phyloP scores from a whole-genome alignment of 495 filamentous ascomycete species.

The Hyphodiscus hymeniophilus region DNA sequence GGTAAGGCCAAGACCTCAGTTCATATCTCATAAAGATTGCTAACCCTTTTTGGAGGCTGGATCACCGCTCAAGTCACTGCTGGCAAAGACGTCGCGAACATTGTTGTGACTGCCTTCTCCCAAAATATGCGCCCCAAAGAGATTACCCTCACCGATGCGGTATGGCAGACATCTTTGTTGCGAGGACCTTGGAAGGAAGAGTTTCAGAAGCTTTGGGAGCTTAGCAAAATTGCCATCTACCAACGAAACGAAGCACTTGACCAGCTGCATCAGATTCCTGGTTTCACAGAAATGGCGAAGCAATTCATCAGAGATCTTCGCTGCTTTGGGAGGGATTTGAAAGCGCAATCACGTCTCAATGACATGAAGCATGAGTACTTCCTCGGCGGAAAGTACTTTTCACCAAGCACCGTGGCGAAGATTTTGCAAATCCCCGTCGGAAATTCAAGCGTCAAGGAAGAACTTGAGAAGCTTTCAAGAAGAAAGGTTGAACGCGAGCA shows the following conservation, averaged over 20 bases:
- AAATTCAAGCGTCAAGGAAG: not conserved
- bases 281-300: not conserved
- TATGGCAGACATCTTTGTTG: no score
- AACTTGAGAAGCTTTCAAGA: not conserved
- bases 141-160: no score
- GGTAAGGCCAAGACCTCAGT: no score
- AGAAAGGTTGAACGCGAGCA: not conserved
- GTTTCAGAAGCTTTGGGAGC: not conserved
- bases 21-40: no score
- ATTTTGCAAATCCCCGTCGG: not conserved
- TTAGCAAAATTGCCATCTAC: not conserved
- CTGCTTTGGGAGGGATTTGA: not conserved
- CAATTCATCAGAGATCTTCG: not conserved
- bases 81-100: no score
- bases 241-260: not conserved
- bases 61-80: no score
- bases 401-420: not conserved
- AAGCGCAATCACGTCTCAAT: not conserved
- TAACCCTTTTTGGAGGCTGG: no score
- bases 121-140: no score
- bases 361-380: not conserved
- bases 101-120: no score
- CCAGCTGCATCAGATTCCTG: not conserved
- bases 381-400: not conserved
- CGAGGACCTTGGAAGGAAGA: no score